These are phyloP conservation scores for Cynanchum wilfordii DNA, from an alignment of 257 asterid species.

Conservation along the genomic window DNA sequence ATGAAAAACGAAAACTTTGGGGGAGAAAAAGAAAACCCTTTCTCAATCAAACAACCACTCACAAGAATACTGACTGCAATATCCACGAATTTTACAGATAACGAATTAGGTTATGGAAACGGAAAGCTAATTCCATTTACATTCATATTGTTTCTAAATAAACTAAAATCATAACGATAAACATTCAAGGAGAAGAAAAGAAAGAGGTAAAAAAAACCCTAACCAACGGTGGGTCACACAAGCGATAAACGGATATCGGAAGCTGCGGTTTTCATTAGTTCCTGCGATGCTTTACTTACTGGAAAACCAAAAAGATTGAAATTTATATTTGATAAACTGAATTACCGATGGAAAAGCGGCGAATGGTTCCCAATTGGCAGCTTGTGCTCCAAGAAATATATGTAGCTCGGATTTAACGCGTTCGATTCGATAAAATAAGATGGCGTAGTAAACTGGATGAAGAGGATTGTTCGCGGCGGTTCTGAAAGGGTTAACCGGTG, in stretches of 20 bases:
- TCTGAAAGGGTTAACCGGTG: background rate
- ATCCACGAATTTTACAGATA: background rate
- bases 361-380: background rate
- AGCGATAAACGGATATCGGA: background rate
- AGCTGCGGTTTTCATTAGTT: background rate
- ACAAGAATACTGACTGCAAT: background rate
- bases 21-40: background rate
- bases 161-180: background rate
- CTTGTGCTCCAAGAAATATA: background rate
- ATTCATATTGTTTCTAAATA: background rate
- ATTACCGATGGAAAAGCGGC: background rate
- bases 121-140: background rate
- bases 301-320: background rate
- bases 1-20: background rate
- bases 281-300: background rate
- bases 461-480: background rate
- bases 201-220: background rate
- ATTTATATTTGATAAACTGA: background rate
- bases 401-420: background rate
- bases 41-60: background rate
- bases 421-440: background rate
- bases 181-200: background rate
- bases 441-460: background rate
- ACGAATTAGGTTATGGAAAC: background rate
- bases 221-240: background rate